Evolutionary conservation across 129 eudicot species (phyloP).

Genomic region (Arctium lappa): DNA sequence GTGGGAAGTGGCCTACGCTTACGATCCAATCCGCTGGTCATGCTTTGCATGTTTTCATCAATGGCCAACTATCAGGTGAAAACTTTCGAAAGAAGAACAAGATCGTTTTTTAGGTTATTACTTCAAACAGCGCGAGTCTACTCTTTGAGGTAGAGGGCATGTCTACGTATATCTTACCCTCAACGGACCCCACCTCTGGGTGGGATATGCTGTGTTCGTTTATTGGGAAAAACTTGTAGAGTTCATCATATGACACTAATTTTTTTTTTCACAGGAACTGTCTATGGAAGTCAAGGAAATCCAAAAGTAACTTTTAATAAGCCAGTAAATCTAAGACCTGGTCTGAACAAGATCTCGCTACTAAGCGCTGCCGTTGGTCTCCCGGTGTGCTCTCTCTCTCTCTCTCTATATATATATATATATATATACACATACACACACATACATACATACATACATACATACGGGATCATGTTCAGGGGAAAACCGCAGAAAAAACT

Average conservation of each 20-base stretch:
- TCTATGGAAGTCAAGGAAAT: slow-evolving; percentile 44
- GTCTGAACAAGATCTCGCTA: slow-evolving; percentile 61
- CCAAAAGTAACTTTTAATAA: slow-evolving; percentile 51
- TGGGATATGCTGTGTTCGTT: background rate
- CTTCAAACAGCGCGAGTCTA: background rate
- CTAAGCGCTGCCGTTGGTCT: slow-evolving; percentile 78
- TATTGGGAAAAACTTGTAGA: background rate
- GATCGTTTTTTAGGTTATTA: background rate
- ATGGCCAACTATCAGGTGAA: slow-evolving; percentile 73
- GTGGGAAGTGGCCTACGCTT: slow-evolving; percentile 64
- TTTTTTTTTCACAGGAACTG: slow-evolving; percentile 40
- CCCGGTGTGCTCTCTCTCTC: slow-evolving; percentile 42
- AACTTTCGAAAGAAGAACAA: background rate
- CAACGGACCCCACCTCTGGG: background rate
- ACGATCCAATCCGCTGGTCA: slow-evolving; percentile 86
- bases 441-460: background rate
- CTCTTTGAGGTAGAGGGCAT: background rate
- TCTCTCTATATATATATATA: background rate
- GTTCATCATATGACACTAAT: slow-evolving; percentile 7
- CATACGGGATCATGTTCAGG: background rate
- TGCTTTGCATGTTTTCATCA: slow-evolving; percentile 81
- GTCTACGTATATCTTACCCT: background rate
- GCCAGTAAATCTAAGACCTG: slow-evolving; percentile 54
- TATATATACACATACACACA: background rate
- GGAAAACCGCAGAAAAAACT: background rate